Base-by-base conservation (phyloP, 148 eudicot genomes). In the Cornus florida region DNA sequence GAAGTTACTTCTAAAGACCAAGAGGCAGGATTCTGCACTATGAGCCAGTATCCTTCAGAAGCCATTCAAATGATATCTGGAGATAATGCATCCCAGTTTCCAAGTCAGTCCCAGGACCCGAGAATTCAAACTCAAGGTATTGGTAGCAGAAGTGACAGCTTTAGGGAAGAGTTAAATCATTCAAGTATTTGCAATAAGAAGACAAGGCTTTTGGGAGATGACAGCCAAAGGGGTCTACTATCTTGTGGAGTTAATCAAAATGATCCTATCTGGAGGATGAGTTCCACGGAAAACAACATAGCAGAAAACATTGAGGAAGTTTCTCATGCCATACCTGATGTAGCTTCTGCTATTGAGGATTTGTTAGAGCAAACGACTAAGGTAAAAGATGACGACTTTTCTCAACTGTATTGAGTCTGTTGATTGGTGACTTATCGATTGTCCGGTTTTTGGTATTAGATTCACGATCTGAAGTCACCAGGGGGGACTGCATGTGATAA, bases 271-370 rank as follows among this genome's bases (percentile, higher is more conserved):
- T 56, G 71, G 69, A 57, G 12, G 70, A 77, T 43, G 70, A 76
- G 48, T 48, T 79, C 89, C 66, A 75, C 74, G 16, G 86, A 65
- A 77, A 70, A 76, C 33, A 80, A 79, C 69, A 39, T 48, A 65
- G 60, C 73, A 33, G 81, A 83, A 69, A 80, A 69, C 71, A 60
- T 41, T 38, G 79, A 69, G 75, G 92, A 81, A 85, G 82, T 77
- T 78, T 70, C 86, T 74, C 77, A 76, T 57, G 71, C 60, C 72
- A 89, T 82, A 73, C 93, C 92, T 85, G 99, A 96, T 81, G 95
- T 92, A 50, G 99, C 98, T 82, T 85, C 97, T 70, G 97, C 91
- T 77, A 92, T 96, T 69, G 99, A 93, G 85, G 97, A 93, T 83
- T 87, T 95, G 88, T 80, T 93, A 81, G 97, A 89, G 86, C 91